These are phyloP conservation scores for Pyrenochaeta sp. DNA, from an alignment of 2,329 filamentous ascomycete species.

Conservation along the genomic window DNA sequence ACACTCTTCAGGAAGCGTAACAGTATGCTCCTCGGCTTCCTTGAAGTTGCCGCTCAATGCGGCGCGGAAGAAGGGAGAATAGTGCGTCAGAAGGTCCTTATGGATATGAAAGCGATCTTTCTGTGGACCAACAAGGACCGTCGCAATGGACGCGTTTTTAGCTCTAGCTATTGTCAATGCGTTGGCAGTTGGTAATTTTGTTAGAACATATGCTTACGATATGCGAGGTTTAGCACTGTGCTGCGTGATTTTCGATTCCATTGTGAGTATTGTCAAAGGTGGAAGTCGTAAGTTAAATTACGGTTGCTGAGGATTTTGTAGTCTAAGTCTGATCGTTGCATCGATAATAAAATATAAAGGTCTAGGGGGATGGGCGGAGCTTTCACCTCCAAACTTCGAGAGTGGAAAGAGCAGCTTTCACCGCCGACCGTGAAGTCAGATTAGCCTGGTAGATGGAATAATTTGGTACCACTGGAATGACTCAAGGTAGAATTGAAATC, in stretches of 20 bases:
- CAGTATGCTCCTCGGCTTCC: constrained; percentile 6
- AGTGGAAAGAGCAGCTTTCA: too few relatives aligned
- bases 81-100: constrained; percentile 8
- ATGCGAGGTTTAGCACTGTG: background rate
- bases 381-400: too few relatives aligned
- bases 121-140: constrained; percentile 4
- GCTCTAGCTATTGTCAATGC: background rate
- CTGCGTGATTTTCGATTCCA: background rate
- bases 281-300: too few relatives aligned
- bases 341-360: too few relatives aligned
- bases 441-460: too few relatives aligned
- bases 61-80: constrained; percentile 17
- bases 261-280: background rate
- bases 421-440: too few relatives aligned
- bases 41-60: constrained; percentile 9
- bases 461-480: too few relatives aligned
- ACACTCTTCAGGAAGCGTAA: constrained; percentile 4
- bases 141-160: background rate
- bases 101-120: constrained; percentile 11
- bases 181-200: background rate
- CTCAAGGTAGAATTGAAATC: too few relatives aligned
- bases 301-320: too few relatives aligned
- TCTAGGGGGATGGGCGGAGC: too few relatives aligned
- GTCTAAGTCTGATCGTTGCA: too few relatives aligned
- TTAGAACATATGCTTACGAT: background rate